Conservation (phyloP, 108 stramenopile species). For the Cyclostephanos tholiformis region DNA sequence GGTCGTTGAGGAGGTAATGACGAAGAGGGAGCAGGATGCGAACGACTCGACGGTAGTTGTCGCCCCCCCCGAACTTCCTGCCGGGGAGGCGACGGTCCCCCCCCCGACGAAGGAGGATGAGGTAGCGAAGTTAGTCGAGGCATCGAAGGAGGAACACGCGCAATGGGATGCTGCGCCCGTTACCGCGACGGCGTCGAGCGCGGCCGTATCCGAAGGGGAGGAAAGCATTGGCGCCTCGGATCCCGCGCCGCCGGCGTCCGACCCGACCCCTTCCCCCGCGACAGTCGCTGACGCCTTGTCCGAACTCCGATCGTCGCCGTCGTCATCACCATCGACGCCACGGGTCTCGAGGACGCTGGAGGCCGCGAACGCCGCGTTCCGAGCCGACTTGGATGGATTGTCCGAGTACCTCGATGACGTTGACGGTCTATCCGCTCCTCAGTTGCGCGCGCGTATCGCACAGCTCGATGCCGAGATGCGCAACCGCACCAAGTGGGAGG, state of each 20-base stretch:
- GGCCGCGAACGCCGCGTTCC: conserved; percentile 31
- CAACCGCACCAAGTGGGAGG: conserved; percentile 87
- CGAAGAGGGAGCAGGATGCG: conserved; percentile 6
- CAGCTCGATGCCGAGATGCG: conserved; percentile 80
- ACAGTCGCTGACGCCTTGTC: conserved; percentile 26
- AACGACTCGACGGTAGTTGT: background rate
- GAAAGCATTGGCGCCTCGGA: conserved; percentile 13
- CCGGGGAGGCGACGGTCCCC: background rate
- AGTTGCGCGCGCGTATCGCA: conserved; percentile 68
- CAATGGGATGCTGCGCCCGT: conserved; percentile 32
- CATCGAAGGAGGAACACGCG: conserved; percentile 51
- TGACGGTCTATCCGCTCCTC: conserved; percentile 49
- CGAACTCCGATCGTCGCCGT: conserved; percentile 35
- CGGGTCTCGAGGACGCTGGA: conserved; percentile 23
- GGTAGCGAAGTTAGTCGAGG: conserved; percentile 26
- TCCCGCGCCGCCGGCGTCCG: conserved; percentile 37
- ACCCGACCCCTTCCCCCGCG: conserved; percentile 11
- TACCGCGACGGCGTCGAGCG: conserved; percentile 20
- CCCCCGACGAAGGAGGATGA: conserved; percentile 6
- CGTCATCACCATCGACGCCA: too few relatives aligned
- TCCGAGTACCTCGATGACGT: conserved; percentile 50
- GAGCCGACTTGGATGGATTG: conserved; percentile 51
- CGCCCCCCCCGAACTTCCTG: background rate
- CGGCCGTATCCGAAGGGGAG: background rate
- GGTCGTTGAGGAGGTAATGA: conserved; percentile 25